These are phyloP conservation scores for Eucalyptus pauciflora DNA, from an alignment of 345 rosid genomes.

Conservation along the genomic window DNA sequence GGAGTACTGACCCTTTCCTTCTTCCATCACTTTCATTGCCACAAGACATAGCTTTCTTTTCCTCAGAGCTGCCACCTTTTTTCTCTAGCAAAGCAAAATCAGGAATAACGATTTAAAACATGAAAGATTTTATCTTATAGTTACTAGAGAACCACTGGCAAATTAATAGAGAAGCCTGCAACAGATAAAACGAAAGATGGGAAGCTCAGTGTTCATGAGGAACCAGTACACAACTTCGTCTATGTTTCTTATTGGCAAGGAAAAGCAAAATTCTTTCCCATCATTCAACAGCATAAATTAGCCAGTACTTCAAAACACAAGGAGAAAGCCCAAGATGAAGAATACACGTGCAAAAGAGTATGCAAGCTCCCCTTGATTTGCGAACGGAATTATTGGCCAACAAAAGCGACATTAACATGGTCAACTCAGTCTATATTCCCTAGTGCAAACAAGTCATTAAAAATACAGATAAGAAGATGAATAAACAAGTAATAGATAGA, in stretches of 20 bases:
- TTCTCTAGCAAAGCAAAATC: conserved; percentile 29
- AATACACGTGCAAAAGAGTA: neutral
- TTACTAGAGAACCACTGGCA: neutral
- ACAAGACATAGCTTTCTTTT: conserved; percentile 31
- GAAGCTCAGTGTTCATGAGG: neutral
- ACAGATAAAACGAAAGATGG: neutral
- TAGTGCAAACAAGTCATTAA: neutral
- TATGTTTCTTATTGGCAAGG: neutral
- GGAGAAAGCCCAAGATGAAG: neutral
- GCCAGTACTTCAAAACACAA: neutral
- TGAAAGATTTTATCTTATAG: neutral
- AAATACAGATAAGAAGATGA: neutral
- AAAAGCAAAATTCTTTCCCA: neutral
- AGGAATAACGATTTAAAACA: neutral
- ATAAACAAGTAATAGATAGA: neutral
- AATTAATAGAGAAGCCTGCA: neutral
- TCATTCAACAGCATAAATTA: neutral
- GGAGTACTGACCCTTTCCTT: conserved; percentile 39
- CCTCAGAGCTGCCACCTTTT: conserved; percentile 35
- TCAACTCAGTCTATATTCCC: neutral
- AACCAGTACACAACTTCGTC: neutral
- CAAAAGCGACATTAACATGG: neutral
- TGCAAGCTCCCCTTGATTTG: neutral
- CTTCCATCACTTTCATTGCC: conserved; percentile 35
- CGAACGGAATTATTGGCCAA: neutral